Conservation (phyloP, 2,329 filamentous ascomycete genomes). For the Fusarium sp. region DNA sequence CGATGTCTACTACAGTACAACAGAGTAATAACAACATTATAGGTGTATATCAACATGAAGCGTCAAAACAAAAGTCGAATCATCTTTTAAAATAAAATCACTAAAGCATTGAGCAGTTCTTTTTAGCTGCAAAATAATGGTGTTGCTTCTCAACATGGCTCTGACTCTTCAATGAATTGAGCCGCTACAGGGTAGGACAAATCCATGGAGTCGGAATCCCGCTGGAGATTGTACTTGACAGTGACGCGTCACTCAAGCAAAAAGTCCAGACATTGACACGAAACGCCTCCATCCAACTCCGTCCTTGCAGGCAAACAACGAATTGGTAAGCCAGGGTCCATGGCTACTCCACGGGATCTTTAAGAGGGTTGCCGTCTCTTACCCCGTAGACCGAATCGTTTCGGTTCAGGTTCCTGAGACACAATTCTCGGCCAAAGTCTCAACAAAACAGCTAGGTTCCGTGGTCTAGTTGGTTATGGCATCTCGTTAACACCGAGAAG, state of each 20-base stretch:
- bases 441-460: background rate
- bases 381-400: too few species aligned
- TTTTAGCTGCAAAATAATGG: background rate
- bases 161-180: background rate
- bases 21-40: fast-evolving
- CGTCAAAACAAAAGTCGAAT: fast-evolving
- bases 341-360: too few species aligned
- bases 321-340: background rate
- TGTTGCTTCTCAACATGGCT: background rate
- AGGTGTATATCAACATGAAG: background rate
- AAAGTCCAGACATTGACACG: background rate
- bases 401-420: fast-evolving
- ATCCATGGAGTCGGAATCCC: background rate
- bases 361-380: too few species aligned
- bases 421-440: fast-evolving
- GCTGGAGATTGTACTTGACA: background rate
- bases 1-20: fast-evolving
- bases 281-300: background rate
- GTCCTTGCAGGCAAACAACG: background rate
- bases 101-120: too few species aligned
- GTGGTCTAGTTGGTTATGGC: constrained; percentile 27
- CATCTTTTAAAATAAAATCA: too few species aligned
- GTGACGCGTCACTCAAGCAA: background rate
- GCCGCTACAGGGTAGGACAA: background rate
- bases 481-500: constrained; percentile 28